Evolutionary conservation across 2,329 filamentous ascomycete species (phyloP), one percentile per base, ranked within the genome.

Genomic region (Paecilomyces sp.): DNA sequence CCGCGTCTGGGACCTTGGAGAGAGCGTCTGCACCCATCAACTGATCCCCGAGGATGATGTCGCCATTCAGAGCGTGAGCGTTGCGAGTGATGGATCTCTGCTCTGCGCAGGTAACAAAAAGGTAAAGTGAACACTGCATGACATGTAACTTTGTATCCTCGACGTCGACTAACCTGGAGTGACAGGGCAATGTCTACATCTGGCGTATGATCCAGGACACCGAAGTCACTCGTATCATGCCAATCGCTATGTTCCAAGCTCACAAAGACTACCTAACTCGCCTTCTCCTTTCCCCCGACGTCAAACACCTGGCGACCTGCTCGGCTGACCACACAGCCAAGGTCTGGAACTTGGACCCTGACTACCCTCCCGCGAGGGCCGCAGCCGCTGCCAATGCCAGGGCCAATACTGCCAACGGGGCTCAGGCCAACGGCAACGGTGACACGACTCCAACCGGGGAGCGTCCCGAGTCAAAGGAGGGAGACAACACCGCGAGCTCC

Each of bases 21-120:
- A 97, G 82, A 97, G 97, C 73, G 95, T 92, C 69, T 99, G 94
- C 80, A 92, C 90, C 0, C 93, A 97, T 74, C 91, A 97, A 77
- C 83, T 99, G 64, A 95, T 97, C 54, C 94, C 94, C 0, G 94
- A 97, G 75, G 93, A 97, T 67, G 93, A 97, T 69, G 90, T 96
- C 50, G 89, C 91, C 0, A 90, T 99, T 28, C 89, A 92, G 11
- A 97, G 92, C 71, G 92, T 99, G 30, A 97, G 94, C 1, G 92
- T 99, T 56, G 94, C 94, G 2, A 96, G 89, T 61, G 94, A 99
- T 73, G 94, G 94, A 3, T 91, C 90, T 33, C 84, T 97, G 61
- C 85, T 99, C 1, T 96, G 92, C 70, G 94, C 94, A 3, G 93
- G 92, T 57, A 97, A 96, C 70, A 97, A 94, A 69, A 84, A 86